Base-by-base conservation (phyloP, 2,329 filamentous ascomycete genomes). In the Fusarium xyrophilum region DNA sequence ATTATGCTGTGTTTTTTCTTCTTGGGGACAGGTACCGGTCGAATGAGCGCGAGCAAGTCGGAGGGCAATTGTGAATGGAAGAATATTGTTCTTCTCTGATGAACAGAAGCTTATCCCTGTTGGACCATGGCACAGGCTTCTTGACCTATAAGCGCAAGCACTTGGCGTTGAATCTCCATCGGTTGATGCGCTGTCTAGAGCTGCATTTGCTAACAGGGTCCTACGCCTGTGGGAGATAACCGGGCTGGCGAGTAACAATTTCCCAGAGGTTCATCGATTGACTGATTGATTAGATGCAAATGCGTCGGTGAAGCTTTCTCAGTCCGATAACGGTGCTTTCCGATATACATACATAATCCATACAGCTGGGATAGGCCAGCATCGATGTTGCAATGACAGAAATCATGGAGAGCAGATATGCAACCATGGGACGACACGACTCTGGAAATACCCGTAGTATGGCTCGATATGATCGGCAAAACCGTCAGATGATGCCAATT, bases 401-500 rank as follows among this genome's bases (percentile, higher is more conserved):
- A 47, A 52, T 36, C 25, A 64, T 67, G 43, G 19, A 70, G 47
- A 68, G 62, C 55, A 53, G 13, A 60, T 73, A 68, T 73, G 70
- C 66, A 68, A 43, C 40, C 32, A 68, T 73, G 70, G 60, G 63
- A 73, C 68, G 70, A 73, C 63, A 53, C 43, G 35, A 42, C 38
- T 54, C 55, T 69, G 54, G 58, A 43, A 67, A 43, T 64, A 55
- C 63, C 67, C 58, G 55, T 67, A 28, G 35, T 7, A 70, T 69
- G 58, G 63, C 50, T 60, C 67, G 57, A 69, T 67, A 51, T 40
- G 54, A 67, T 58, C 47, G 44, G 35, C 23, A 51, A 56, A 62
- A 48, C 51, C 47, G 47, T 65, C 54, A 65, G 62, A 60, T 65
- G 36, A 30, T 40, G 23, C 19, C 32, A 33, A 51, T 54, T 39